Evolutionary conservation across 257 asterid species (phyloP), one percentile per base, ranked within the genome.

Genomic region (Fraxinus cuspidata): DNA sequence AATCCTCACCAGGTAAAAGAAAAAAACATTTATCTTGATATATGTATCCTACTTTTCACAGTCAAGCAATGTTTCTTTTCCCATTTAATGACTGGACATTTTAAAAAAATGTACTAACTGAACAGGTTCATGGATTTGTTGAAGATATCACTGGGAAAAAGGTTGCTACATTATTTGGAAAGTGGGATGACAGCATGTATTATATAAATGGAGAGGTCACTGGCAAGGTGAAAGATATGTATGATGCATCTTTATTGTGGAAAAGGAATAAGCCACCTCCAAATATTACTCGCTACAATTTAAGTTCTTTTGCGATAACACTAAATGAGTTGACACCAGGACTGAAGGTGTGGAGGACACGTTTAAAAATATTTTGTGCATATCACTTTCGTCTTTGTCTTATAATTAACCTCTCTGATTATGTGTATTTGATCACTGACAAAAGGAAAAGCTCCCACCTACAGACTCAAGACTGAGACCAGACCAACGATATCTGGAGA

Each of bases 401-500:
- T 85, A 80, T 21, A 7, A 56, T 7, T 83, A 80, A 85, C 77
- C 77, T 82, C 73, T 85, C 89, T 93, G 91, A 90, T 86, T 80
- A 79, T 78, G 80, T 71, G 79, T 86, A 56, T 89, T 82, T 92
- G 74, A 78, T 84, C 72, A 80, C 79, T 89, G 84, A 81, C 89
- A 84, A 38, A 83, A 94, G 99, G 98, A 92, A 88, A 91, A 87
- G 89, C 94, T 94, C 77, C 99, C 99, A 77, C 99, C 98, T n/a
- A 95, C 99, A 27, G 98, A 95, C 86, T 93, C 99, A 47, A 93
- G 99, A 85, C 89, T 89, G 67, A 88, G 97, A 80, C 99, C 98
- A 16, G 99, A 94, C 77, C 99, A 94, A 84, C 88, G 96, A 76
- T 87, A 81, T 83, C 84, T 94, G 77, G 99, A 94, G 84, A 90